These are phyloP conservation scores for Claviceps fusiformis DNA, from an alignment of 2,329 filamentous ascomycete species.

Conservation along the genomic window DNA sequence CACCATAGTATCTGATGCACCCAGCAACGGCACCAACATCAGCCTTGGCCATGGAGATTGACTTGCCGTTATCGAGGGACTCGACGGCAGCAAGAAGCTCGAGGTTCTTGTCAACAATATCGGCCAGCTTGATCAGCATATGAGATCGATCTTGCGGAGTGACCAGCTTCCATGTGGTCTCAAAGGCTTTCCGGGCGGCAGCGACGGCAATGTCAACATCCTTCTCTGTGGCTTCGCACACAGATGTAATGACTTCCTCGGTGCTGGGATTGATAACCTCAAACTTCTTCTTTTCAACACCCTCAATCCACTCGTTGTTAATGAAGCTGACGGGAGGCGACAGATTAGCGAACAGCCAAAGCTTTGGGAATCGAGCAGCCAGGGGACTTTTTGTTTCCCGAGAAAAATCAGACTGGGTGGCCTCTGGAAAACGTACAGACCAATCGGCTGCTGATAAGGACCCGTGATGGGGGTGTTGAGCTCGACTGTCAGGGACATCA, in stretches of 20 bases:
- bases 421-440: constrained; percentile 36
- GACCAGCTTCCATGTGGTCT: constrained; percentile 54
- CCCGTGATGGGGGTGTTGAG: constrained; percentile 57
- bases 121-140: constrained; percentile 62
- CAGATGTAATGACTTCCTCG: constrained; percentile 72
- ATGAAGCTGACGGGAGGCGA: constrained; percentile 49
- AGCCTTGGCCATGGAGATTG: constrained; percentile 59
- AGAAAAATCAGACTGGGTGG: not conserved
- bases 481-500: constrained; percentile 39
- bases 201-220: constrained; percentile 69
- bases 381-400: not conserved
- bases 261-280: constrained; percentile 82
- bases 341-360: not conserved
- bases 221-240: constrained; percentile 79
- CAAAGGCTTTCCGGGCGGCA: constrained; percentile 75
- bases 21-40: constrained; percentile 56
- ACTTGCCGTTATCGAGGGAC: constrained; percentile 80
- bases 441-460: constrained; percentile 44
- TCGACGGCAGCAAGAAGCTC: constrained; percentile 71
- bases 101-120: constrained; percentile 64
- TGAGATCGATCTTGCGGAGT: constrained; percentile 59
- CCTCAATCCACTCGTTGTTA: constrained; percentile 76
- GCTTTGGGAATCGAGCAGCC: not conserved
- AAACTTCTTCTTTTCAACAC: constrained; percentile 77
- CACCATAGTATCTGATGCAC: constrained; percentile 62